Conservation (phyloP, 148 eudicot genomes). For the Salicornia ramosissima region DNA sequence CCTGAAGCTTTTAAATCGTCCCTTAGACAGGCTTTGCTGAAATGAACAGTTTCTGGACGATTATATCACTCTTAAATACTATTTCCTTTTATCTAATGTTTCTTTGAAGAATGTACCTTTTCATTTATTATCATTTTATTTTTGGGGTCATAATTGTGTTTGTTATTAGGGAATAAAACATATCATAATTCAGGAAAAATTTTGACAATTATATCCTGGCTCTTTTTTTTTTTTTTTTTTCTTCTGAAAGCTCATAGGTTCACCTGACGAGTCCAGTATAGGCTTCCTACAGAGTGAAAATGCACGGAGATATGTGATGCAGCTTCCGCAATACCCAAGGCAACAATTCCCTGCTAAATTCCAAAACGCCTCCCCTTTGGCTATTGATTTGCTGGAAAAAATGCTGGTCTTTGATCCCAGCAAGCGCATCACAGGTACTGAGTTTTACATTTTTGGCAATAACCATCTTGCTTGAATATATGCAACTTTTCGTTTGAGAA, state of each 20-base stretch:
- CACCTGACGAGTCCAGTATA: constrained; percentile 90
- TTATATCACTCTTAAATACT: not conserved
- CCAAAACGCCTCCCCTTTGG: constrained; percentile 65
- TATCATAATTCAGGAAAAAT: not conserved
- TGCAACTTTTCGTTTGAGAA: not conserved
- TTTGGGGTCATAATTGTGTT: not conserved
- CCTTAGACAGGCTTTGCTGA: not conserved
- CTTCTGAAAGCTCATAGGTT: constrained; percentile 71
- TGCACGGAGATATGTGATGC: constrained; percentile 81
- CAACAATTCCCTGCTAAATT: constrained; percentile 67
- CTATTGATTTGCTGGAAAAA: constrained; percentile 80
- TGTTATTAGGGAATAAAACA: not conserved
- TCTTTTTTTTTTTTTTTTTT: constrained; percentile 24
- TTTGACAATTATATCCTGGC: constrained; percentile 12
- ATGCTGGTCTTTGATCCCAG: constrained; percentile 95
- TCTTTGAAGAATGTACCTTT: not conserved
- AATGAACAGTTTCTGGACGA: not conserved
- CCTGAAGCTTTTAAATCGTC: not conserved
- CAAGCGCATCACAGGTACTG: constrained; percentile 78
- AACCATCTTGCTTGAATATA: not conserved
- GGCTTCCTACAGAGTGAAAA: constrained; percentile 77
- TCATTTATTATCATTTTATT: not conserved
- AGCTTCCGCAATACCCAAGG: constrained; percentile 76
- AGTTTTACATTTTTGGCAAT: not conserved
- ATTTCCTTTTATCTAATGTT: not conserved